Evolutionary conservation across 2,329 filamentous ascomycete species (phyloP), one percentile per base, ranked within the genome.

Genomic region (Arthrobotrys pseudoclavata): DNA sequence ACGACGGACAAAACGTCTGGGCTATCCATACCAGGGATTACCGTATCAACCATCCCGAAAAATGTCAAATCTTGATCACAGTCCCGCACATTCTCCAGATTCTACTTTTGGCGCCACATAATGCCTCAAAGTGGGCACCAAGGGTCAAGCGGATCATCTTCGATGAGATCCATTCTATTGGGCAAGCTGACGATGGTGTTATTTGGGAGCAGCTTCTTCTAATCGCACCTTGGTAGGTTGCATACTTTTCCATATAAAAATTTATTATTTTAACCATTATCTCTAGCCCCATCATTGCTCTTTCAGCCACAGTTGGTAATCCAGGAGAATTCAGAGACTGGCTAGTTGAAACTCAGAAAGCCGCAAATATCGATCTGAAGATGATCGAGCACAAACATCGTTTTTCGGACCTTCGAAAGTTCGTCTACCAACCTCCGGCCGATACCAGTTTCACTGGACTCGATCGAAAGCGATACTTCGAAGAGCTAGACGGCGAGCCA

Each of bases 81-180:
- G 91, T 94, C 0, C 92, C 92, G 0, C 89, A 93, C 81, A 90
- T 95, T 45, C 84, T 95, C 1, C 91, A 94, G 80, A 93, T 92
- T 67, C 92, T 95, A 90, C 85, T 94, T 0, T 84, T 91, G 61
- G 86, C 88, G 0, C 89, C 91, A 0, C 84, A 86, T 0, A 91
- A 93, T 80, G 90, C 91, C 2, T 87, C 86, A 7, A 84, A 85
- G 1, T 95, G 91, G 91, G 87, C 91, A 0, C 86, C 86, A 2
- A 85, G 90, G 64, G 87, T 94, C 13, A 91, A 89, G 80, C 87
- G 91, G 60, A 93, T 94, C 81, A 93, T 94, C 62, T 94, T 94
- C 74, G 92, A 95, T 81, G 92, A 95, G 84, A 89, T 94, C 1
- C 92, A 95, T 82, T 93, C 89, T 37, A 94, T 95, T 75, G 91